A percentile compares a stretch with the other conserved stretches of the same genome.
Conservation (phyloP, 352 stramenopile genomes). For the Blastocystis sp. region DNA sequence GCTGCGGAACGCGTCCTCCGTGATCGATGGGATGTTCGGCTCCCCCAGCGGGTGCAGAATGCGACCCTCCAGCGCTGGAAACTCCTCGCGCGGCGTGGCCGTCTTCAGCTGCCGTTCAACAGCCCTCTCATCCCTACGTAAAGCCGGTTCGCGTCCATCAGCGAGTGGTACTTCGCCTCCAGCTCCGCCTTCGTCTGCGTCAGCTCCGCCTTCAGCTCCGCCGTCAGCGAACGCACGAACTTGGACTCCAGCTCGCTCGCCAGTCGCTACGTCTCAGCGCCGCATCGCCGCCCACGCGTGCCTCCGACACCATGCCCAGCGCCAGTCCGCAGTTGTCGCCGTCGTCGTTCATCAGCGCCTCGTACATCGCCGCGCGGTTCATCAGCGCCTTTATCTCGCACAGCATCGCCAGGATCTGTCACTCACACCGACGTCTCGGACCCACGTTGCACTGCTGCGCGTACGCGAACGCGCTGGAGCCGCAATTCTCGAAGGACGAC, state of each 20-base stretch:
- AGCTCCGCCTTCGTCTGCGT: background rate
- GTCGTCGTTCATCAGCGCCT: background rate
- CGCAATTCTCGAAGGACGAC: background rate
- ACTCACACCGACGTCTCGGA: background rate
- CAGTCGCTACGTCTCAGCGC: background rate
- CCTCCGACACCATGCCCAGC: background rate
- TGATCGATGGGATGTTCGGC: conserved; percentile 1
- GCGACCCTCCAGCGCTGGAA: background rate
- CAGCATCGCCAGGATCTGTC: background rate
- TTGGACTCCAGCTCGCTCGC: background rate
- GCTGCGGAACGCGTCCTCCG: background rate
- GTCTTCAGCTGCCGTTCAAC: background rate
- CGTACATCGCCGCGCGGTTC: background rate
- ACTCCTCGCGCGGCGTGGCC: background rate
- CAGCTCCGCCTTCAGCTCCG: background rate
- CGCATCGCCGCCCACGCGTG: background rate
- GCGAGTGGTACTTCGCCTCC: background rate
- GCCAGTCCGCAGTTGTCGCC: background rate
- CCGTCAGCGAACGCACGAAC: background rate
- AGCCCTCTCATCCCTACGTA: background rate
- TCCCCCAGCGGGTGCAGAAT: background rate
- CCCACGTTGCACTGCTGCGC: background rate
- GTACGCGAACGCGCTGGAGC: background rate
- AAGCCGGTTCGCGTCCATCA: background rate
- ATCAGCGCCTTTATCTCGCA: background rate